Evolutionary conservation across 441 rosid species (phyloP), one percentile per base, ranked within the genome.

Genomic region (Hura crepitans): DNA sequence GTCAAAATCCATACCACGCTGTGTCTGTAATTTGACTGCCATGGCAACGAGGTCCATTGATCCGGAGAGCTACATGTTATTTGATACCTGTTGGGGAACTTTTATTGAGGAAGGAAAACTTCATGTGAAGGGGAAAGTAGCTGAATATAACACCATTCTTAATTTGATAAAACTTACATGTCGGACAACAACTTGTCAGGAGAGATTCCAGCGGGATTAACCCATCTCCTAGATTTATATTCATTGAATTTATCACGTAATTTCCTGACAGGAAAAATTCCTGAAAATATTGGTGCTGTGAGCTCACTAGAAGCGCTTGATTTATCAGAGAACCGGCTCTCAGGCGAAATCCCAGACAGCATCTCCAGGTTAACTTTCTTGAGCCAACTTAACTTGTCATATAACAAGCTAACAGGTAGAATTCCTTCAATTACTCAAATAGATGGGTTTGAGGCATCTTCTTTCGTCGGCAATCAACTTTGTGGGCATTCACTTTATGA

Each of bases 401-500:
- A 68, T 13, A 74, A 81, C 63, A 65, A 43, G 1, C 45, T 78
- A 43, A 55, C 28, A 0, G 82, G 82, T 0, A 45, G 7, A 28
- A 76, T 78, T 33, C 75, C 82, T 15, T 39, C 45, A 43, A 17
- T 72, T 27, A 73, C 74, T 11, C 2, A 46, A 17, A 11, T 46
- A 12, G 18, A 17, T 11, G 12, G 17, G 4, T 46, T 46, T 2
- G 50, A 46, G 8, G 50, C 50, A 46, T 46, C 50, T 3, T 46
- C 10, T 11, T 63, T 56, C 25, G 25, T 2, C 5, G 78, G 78
- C 15, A 81, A 81, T 6, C 10, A 53, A 8, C 78, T 80, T 2
- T 77, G 83, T 46, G 79, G 81, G 3, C 73, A 54, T 23, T 82
- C 80, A 3, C 57, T 77, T 10, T 18, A 39, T 0, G 37, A 45